These are phyloP conservation scores for Paramecium primaurelia DNA, from an alignment of 73 alveolate species.

Conservation along the genomic window DNA sequence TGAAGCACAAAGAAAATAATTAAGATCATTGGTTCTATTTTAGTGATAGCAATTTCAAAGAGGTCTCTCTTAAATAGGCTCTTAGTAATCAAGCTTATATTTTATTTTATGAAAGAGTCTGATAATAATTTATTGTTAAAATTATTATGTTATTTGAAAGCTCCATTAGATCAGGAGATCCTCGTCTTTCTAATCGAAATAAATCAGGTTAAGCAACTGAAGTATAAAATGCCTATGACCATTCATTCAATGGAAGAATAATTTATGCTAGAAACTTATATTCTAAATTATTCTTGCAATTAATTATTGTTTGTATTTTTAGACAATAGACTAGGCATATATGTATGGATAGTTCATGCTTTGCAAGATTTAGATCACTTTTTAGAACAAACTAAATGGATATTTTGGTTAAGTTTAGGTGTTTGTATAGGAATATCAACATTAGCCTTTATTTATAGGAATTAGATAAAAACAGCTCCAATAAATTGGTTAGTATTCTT, in stretches of 20 bases:
- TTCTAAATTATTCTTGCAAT: neutral
- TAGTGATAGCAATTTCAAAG: constrained; percentile 49
- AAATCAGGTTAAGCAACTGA: neutral
- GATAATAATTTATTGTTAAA: neutral
- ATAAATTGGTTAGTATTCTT: neutral
- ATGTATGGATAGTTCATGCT: neutral
- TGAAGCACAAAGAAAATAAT: constrained; percentile 43
- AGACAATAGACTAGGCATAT: neutral
- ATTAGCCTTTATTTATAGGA: neutral
- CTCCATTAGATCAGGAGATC: neutral
- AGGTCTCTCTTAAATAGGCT: constrained; percentile 37
- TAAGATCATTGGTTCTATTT: constrained; percentile 54
- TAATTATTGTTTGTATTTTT: neutral
- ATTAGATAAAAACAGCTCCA: neutral
- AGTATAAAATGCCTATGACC: neutral
- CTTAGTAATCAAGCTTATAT: constrained; percentile 35
- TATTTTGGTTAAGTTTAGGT: constrained; percentile 21
- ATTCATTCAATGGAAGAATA: neutral
- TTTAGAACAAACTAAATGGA: neutral
- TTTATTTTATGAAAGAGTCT: constrained; percentile 47
- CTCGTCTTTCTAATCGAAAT: neutral
- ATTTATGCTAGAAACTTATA: neutral
- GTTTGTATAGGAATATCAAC: neutral
- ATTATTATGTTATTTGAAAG: neutral
- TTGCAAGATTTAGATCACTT: neutral